phyloP scores from a whole-genome alignment of 768 basidiomycete genomes.

The Baorangia bicolor region DNA sequence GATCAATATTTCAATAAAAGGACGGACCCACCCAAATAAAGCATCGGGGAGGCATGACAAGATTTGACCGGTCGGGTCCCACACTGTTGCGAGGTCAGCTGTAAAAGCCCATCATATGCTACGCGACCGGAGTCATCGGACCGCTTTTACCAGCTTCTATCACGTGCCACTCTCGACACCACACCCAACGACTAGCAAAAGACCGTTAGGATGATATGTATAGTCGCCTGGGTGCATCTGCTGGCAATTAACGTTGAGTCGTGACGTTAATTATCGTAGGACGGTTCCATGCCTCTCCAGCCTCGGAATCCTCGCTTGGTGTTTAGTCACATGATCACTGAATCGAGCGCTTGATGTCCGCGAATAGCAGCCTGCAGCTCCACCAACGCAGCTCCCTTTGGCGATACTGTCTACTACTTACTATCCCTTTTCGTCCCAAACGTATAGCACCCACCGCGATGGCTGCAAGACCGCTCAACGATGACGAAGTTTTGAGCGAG shows the following conservation, averaged over 20 bases:
- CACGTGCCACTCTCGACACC: too few relatives aligned
- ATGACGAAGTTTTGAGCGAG: slow-evolving; percentile 93
- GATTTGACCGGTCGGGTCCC: background rate
- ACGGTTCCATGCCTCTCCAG: too few relatives aligned
- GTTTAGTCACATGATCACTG: background rate
- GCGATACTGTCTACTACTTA: background rate
- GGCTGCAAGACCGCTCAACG: slow-evolving; percentile 80
- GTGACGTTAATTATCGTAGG: too few relatives aligned
- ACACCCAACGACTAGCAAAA: too few relatives aligned
- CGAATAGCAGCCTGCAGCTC: slow-evolving; percentile 1
- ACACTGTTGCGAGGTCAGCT: background rate
- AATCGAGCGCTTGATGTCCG: background rate
- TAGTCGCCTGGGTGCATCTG: too few relatives aligned
- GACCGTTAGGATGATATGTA: too few relatives aligned
- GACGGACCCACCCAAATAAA: slow-evolving; percentile 12
- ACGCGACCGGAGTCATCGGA: too few relatives aligned
- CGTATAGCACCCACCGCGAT: slow-evolving; percentile 44
- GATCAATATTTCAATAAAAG: background rate
- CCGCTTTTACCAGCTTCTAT: too few relatives aligned
- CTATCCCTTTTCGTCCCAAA: background rate
- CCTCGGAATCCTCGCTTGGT: too few relatives aligned
- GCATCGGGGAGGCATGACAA: background rate
- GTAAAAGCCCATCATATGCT: background rate
- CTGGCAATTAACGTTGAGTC: too few relatives aligned
- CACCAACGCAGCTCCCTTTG: background rate